Base-by-base conservation (phyloP, 495 filamentous ascomycete genomes). In the Aspergillus bertholletiae region DNA sequence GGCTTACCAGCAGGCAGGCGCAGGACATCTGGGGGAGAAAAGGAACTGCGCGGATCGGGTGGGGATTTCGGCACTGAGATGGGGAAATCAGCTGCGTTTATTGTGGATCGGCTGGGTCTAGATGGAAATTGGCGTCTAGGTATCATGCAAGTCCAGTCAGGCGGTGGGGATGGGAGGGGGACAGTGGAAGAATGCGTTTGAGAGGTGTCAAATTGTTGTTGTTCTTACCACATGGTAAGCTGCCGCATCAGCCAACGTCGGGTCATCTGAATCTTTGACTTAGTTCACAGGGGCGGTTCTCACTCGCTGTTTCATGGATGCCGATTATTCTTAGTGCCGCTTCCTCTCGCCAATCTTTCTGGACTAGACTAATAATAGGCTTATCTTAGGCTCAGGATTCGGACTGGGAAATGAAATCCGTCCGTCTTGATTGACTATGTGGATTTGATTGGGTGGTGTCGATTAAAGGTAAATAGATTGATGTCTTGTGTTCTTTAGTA, bases 351-450 rank as follows among this genome's bases (percentile, higher is more conserved):
- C 13, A 11, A 11, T 32, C 3, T 32, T 32, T 12, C n/a, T n/a
- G n/a, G n/a, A n/a, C 34, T 37, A 15, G 34, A 37, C 39, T 43
- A 43, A 21, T 43, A 43, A 21, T 43, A 43, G 39, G 39, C 39
- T 22, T 43, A 43, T 3, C 22, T 32, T 35, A 49, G 17, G 8
- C 28, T 30, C 12, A 18, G 44, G 5, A 30, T 30, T 28, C 13
- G 24, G n/a, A 32, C 30, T 28, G 45, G 50, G 50, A 53, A 45
- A 53, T 39, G 1, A 53, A 44, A 44, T 53, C 50, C 50, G 50
- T 39, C 23, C 21, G 23, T 28, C 26, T 12, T 53, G 50, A 53
- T 53, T 53, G 37, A 44, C 37, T n/a, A n/a, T n/a, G n/a, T n/a
- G n/a, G n/a, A n/a, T n/a, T n/a, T n/a, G n/a, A n/a, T n/a, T n/a